These are phyloP conservation scores for Nyssa sinensis DNA, from an alignment of 148 eudicot genomes.

Conservation along the genomic window DNA sequence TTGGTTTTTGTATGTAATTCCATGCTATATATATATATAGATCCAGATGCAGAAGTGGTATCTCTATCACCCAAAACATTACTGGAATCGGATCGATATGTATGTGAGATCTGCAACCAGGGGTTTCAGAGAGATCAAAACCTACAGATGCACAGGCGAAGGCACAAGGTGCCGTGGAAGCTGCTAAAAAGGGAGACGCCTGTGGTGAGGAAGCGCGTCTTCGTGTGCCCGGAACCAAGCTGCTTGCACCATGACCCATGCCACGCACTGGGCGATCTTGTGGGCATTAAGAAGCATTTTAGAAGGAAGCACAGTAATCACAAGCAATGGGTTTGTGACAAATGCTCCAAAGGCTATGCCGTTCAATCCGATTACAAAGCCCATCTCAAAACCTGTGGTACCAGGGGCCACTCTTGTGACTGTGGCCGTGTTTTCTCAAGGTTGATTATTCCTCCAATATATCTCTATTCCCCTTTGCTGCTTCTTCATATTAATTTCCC, in stretches of 20 bases:
- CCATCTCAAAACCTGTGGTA: slow-evolving; percentile 89
- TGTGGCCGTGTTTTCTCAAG: slow-evolving; percentile 95
- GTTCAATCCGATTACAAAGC: slow-evolving; percentile 92
- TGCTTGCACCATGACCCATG: slow-evolving; percentile 90
- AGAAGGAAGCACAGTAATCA: slow-evolving; percentile 79
- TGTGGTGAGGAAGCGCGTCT: slow-evolving; percentile 61
- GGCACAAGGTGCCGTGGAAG: slow-evolving; percentile 98
- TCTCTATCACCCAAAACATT: slow-evolving; percentile 80
- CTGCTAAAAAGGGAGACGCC: slow-evolving; percentile 71
- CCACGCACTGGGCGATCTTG: slow-evolving; percentile 89
- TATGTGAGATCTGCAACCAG: slow-evolving; percentile 95
- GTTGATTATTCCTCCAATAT: slow-evolving; percentile 21
- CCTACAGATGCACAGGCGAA: slow-evolving; percentile 82
- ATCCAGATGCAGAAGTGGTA: slow-evolving; percentile 96
- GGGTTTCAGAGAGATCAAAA: slow-evolving; percentile 95
- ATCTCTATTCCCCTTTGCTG: no score
- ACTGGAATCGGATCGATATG: slow-evolving; percentile 77
- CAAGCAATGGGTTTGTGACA: slow-evolving; percentile 78
- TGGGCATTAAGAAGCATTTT: slow-evolving; percentile 90
- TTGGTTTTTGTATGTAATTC: background rate
- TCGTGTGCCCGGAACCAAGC: slow-evolving; percentile 86
- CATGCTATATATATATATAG: slow-evolving; percentile 25
- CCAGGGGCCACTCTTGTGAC: slow-evolving; percentile 90
- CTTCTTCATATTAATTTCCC: no score
- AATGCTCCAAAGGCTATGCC: slow-evolving; percentile 81